A percentile compares a stretch with the other conserved stretches of the same genome.
Evolutionary conservation across 345 rosid genomes (phyloP).

Genomic region (Turnera subulata): DNA sequence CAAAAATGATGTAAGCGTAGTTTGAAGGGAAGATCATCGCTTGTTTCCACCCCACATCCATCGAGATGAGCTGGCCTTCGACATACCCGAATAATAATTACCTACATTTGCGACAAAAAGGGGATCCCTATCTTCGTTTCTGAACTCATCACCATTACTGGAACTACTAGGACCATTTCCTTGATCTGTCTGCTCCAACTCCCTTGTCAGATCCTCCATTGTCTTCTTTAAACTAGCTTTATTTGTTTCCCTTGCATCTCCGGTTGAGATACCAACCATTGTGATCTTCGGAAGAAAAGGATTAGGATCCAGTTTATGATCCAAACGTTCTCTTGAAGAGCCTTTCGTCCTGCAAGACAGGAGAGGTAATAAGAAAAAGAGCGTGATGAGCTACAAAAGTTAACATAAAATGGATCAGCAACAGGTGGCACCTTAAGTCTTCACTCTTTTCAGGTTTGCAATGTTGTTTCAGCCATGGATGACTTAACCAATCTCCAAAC

Average conservation of each 20-base stretch:
- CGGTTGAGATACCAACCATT: conserved; percentile 92
- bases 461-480: conserved; percentile 42
- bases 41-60: conserved; percentile 52
- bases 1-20: no score
- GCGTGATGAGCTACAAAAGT: conserved; percentile 1
- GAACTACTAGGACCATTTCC: conserved; percentile 34
- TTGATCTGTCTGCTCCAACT: conserved; percentile 64
- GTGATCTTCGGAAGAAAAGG: conserved; percentile 97
- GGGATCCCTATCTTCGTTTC: conserved; percentile 71
- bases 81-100: conserved; percentile 61
- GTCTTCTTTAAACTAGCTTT: conserved; percentile 79
- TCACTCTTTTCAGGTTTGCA: conserved; percentile 22
- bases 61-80: conserved; percentile 56
- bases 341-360: conserved; percentile 26
- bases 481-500: conserved; percentile 58
- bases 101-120: conserved; percentile 92
- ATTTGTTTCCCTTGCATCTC: conserved; percentile 72
- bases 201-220: conserved; percentile 68
- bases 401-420: conserved; percentile 1
- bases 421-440: conserved; percentile 35
- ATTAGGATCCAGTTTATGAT: conserved; percentile 38
- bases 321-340: conserved; percentile 27
- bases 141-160: conserved; percentile 22
- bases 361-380: conserved; percentile 5
- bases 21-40: conserved; percentile 22